Evolutionary conservation across 2,329 filamentous ascomycete genomes (phyloP).

Genomic region (Plenodomus lindquistii): DNA sequence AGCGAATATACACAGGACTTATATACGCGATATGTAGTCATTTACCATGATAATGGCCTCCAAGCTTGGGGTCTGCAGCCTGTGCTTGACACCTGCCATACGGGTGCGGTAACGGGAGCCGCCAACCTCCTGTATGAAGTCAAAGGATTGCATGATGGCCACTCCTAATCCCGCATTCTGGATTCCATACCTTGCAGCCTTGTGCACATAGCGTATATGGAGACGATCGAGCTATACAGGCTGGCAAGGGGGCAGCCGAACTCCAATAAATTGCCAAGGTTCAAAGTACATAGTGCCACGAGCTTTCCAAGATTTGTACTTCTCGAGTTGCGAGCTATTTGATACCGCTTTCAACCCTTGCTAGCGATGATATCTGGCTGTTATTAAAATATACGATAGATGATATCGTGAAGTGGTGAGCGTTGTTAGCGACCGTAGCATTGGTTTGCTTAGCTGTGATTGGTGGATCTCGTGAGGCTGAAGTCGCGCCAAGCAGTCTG

Average conservation of each 20-base stretch:
- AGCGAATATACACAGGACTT: constrained; percentile 27
- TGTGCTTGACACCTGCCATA: constrained; percentile 20
- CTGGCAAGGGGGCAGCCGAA: no score
- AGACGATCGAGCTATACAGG: no score
- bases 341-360: no score
- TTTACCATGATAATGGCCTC: constrained; percentile 11
- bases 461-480: constrained; percentile 13
- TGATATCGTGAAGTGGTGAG: constrained; percentile 5
- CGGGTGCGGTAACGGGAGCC: constrained; percentile 9
- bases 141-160: constrained; percentile 26
- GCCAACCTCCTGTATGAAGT: constrained; percentile 12
- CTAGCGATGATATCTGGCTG: no score
- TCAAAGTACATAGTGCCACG: no score
- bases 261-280: no score
- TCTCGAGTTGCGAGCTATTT: no score
- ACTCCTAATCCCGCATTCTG: constrained; percentile 23
- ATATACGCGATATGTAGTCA: constrained; percentile 25
- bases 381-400: no score
- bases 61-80: constrained; percentile 10
- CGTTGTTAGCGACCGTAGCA: constrained; percentile 4
- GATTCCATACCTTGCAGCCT: constrained; percentile 14
- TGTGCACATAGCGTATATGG: constrained; percentile 8
- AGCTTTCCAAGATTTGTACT: no score
- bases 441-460: constrained; percentile 12
- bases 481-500: constrained; percentile 13